These are phyloP conservation scores for Ogataea paraovalis DNA, from an alignment of 805 yeast genomes.

Conservation along the genomic window DNA sequence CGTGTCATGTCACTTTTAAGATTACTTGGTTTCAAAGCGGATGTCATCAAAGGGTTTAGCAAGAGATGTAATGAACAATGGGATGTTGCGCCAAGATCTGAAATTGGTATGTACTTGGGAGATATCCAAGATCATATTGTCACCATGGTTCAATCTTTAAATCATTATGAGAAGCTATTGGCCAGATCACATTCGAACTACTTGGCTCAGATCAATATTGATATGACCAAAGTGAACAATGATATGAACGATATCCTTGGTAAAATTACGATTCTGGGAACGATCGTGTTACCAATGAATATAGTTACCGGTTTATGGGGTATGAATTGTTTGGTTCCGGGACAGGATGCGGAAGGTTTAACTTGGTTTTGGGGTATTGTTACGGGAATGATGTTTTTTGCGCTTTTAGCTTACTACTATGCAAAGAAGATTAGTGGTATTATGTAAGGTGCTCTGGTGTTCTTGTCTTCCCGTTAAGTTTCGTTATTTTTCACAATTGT, in stretches of 20 bases:
- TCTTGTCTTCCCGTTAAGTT: no score
- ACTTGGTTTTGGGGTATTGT: constrained; percentile 62
- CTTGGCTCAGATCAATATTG: constrained; percentile 93
- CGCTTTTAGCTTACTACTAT: constrained; percentile 43
- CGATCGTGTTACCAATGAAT: constrained; percentile 91
- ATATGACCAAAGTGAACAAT: constrained; percentile 94
- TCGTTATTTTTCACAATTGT: no score
- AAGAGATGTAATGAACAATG: constrained; percentile 85
- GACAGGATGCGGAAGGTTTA: constrained; percentile 64
- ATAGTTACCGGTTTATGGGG: constrained; percentile 98
- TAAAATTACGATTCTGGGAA: constrained; percentile 88
- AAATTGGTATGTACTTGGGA: constrained; percentile 90
- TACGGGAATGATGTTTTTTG: constrained; percentile 42
- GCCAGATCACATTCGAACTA: constrained; percentile 96
- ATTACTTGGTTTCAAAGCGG: constrained; percentile 87
- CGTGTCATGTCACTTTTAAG: constrained; percentile 88
- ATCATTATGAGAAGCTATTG: constrained; percentile 89
- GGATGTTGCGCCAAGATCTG: constrained; percentile 75
- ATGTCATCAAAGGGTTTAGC: constrained; percentile 94
- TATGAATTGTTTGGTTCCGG: constrained; percentile 96
- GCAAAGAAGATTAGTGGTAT: constrained; percentile 40
- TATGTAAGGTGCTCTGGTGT: constrained; percentile 11
- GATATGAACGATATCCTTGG: constrained; percentile 96
- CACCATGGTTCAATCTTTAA: constrained; percentile 93
- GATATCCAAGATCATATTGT: constrained; percentile 97